Percentiles rank a stretch among this genome's conserved stretches.
Evolutionary conservation across 176 grass and related monocot species (phyloP).

Genomic region (Dendrocalamus sinicus): DNA sequence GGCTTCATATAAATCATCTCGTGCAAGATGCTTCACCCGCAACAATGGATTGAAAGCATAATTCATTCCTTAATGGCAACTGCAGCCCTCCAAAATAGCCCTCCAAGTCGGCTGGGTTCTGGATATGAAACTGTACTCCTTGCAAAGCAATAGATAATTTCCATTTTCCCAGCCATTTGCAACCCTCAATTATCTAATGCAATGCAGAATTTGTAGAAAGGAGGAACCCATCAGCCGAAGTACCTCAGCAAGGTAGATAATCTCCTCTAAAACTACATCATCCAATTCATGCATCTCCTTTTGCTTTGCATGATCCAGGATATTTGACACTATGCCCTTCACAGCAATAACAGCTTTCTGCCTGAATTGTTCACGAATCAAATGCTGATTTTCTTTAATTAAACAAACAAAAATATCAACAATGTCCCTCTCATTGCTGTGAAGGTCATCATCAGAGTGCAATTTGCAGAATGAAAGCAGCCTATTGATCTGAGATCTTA

Average conservation of each 20-base stretch:
- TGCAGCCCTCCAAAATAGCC: no score
- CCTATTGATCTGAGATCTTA: slow-evolving; percentile 33
- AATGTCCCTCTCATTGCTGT: slow-evolving; percentile 17
- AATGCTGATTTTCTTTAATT: slow-evolving; percentile 51
- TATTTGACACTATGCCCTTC: slow-evolving; percentile 39
- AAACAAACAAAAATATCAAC: slow-evolving; percentile 9
- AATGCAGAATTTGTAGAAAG: no score
- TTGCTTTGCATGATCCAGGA: slow-evolving; percentile 34
- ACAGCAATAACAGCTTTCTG: slow-evolving; percentile 26
- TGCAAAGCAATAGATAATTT: no score
- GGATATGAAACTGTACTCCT: no score
- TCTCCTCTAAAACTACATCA: slow-evolving; percentile 39
- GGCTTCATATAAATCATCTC: no score
- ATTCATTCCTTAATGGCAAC: no score
- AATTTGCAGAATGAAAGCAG: slow-evolving; percentile 50
- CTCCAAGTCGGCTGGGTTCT: no score
- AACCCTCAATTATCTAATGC: no score
- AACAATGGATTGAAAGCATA: no score
- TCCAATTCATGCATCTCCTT: slow-evolving; percentile 6
- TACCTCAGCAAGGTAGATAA: slow-evolving; percentile 54
- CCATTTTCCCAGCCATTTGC: no score
- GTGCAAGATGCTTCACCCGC: no score
- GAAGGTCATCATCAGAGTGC: slow-evolving; percentile 28
- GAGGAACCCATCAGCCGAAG: neutral
- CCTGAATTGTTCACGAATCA: slow-evolving; percentile 53